These are phyloP conservation scores for Papiliotrema flavescens DNA, from an alignment of 1,284 basidiomycete genomes.

Conservation along the genomic window DNA sequence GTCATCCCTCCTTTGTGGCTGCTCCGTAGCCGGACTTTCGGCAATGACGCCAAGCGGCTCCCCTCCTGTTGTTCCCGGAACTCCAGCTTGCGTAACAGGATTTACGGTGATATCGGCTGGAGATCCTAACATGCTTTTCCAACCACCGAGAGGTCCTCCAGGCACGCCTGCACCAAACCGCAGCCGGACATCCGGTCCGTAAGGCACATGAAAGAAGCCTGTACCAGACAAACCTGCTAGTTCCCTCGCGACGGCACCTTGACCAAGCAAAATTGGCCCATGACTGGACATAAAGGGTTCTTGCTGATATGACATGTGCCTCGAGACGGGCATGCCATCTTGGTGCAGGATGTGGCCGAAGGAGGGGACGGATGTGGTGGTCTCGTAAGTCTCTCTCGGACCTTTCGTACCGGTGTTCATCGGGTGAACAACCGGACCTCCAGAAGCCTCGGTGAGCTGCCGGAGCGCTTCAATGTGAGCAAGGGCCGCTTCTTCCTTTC, in stretches of 20 bases:
- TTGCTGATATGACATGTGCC: constrained; percentile 17
- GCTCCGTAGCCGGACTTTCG: background rate
- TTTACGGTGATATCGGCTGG: too few relatives aligned
- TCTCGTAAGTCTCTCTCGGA: constrained; percentile 33
- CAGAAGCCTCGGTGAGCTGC: constrained; percentile 22
- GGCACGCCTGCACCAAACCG: too few relatives aligned
- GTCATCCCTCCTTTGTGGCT: constrained; percentile 17
- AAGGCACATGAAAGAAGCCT: constrained; percentile 22
- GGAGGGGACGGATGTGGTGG: constrained; percentile 36
- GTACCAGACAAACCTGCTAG: too few relatives aligned
- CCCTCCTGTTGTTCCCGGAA: too few relatives aligned
- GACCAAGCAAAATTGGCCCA: constrained; percentile 1
- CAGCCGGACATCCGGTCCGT: constrained; percentile 24
- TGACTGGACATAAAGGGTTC: background rate
- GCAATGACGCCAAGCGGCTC: too few relatives aligned
- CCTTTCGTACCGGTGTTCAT: constrained; percentile 15
- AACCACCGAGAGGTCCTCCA: too few relatives aligned
- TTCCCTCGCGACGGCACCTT: too few relatives aligned
- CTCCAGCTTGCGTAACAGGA: too few relatives aligned
- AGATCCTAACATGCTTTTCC: too few relatives aligned
- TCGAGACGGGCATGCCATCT: constrained; percentile 28
- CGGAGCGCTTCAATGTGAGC: constrained; percentile 29
- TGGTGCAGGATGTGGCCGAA: constrained; percentile 43
- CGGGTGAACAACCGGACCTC: background rate
- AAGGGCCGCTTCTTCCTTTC: constrained; percentile 24